A percentile compares a stretch with the other conserved stretches of the same genome.
These are phyloP conservation scores for Inonotus obliquus DNA, from an alignment of 1,284 basidiomycete species.

Conservation along the genomic window DNA sequence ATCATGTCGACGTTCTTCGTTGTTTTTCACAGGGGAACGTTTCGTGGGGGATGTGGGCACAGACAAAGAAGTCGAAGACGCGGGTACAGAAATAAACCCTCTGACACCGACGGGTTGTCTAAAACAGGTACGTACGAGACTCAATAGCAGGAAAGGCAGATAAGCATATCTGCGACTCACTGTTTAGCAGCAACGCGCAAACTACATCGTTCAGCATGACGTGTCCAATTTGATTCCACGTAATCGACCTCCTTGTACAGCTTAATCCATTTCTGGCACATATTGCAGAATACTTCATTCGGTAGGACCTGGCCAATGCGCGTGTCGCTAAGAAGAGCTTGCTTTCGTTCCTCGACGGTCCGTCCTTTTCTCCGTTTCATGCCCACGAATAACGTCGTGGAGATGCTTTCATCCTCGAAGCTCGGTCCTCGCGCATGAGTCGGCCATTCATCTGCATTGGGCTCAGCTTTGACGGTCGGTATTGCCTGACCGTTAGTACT, in stretches of 20 bases:
- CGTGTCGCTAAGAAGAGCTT: conserved; percentile 9
- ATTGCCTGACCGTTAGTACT: neutral
- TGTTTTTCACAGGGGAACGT: neutral
- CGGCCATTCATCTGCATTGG: neutral
- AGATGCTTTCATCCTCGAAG: neutral
- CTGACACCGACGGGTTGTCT: neutral
- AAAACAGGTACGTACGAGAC: neutral
- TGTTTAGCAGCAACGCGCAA: neutral
- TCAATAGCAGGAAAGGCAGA: neutral
- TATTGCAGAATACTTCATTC: conserved; percentile 16
- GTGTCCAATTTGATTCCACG: conserved; percentile 18
- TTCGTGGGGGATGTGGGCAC: neutral
- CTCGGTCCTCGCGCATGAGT: neutral
- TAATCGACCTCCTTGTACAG: conserved; percentile 16
- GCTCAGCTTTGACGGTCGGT: neutral
- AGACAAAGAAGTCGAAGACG: neutral
- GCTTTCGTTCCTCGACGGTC: conserved; percentile 5
- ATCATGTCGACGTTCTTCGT: conserved; percentile 28
- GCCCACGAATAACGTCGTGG: neutral
- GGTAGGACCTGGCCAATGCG: conserved; percentile 14
- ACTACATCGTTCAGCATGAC: conserved; percentile 16
- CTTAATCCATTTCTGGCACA: conserved; percentile 19
- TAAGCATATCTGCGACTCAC: neutral
- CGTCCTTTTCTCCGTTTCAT: conserved; percentile 16
- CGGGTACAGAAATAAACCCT: neutral